Evolutionary conservation across 2,329 filamentous ascomycete genomes (phyloP), one percentile per base, ranked within the genome.

Genomic region (Nigrograna mackinnonii): DNA sequence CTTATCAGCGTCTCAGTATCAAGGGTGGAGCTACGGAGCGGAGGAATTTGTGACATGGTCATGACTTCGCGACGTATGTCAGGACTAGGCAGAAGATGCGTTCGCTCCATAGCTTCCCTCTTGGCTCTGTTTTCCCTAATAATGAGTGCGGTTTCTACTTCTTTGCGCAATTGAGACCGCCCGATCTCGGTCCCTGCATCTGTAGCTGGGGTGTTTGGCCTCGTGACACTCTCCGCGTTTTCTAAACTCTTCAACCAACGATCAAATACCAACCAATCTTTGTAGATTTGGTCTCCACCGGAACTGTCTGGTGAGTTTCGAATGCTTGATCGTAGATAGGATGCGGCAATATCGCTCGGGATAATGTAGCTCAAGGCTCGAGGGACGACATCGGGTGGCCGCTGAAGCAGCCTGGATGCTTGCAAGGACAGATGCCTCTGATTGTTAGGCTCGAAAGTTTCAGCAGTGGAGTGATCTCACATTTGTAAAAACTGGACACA

Each of bases 91-190:
- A 49, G 49, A n/a, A 66, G 51, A 32, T 57, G 56, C 6, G 55
- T 52, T 16, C 59, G 48, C 18, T 59, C 62, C 1, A 52, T 46
- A 6, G 55, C 55, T 1, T 47, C 41, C 11, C 62, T 43, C 43
- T 66, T 66, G 26, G 50, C 51, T 9, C 59, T 57, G 32, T 64
- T 66, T 33, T 66, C 62, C 37, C 61, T 56, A 7, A 66, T 53
- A 16, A 56, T 34, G 6, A 64, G 58, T 3, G 60, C 60, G 35
- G 62, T 60, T 35, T 66, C 62, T 4, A 64, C 44, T 33, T 65
- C 58, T 31, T 54, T 46, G 30, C 56, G 47, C 6, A 64, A 39
- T 22, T 58, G 62, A 28, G 61, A 58, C 2, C 64, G 39, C 11
- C 57, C 52, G 6, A 55, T 56, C 28, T 57, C 60, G 1, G 54